Base-by-base conservation (phyloP, 73 alveolate genomes). In the Paramecium sonneborni region DNA sequence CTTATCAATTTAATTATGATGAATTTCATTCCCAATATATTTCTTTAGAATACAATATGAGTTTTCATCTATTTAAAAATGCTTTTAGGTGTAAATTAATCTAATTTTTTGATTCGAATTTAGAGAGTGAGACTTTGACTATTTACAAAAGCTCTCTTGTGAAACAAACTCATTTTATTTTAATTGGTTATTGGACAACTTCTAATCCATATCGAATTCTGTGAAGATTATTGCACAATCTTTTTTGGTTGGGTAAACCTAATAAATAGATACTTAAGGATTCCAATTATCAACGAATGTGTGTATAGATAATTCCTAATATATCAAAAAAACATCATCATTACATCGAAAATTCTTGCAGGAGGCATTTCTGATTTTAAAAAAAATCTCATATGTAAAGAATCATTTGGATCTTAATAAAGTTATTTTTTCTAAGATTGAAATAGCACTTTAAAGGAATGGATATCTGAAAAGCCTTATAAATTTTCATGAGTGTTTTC, bases 151-250 rank as follows among this genome's bases (percentile, higher is more conserved):
- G 18, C 76, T 57, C 20, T 57, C 41, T 10, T 24, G 23, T 8
- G 37, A 28, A 57, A 57, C 18, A 10, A 57, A 24, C 18, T 57
- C 76, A 21, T 20, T 21, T 57, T 57, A 24, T 57, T 21, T 57
- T 15, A 57, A 7, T 46, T 46, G 6, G 15, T 46, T 46, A 15
- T 46, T 46, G 4, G 3, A 46, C 1, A 10, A 10, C 20, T 28
- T 76, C 23, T 38, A 15, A 2, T 38, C 69, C 62, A 76, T 15
- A 76, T 76, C 88, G n/a, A 76, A 76, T 76, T 76, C 88, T n/a
- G 88, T 20, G 4, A 10, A 32, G 2, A 76, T 39, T 5, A 76
- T 28, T 8, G 62, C 62, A 41, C 88, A 76, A 41, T 76, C 46
- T 32, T 76, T 76, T 12, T 76, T 76, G 11, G 88, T 39, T 18